Conservation (phyloP, 83 land plant species). For the Picea mariana region DNA sequence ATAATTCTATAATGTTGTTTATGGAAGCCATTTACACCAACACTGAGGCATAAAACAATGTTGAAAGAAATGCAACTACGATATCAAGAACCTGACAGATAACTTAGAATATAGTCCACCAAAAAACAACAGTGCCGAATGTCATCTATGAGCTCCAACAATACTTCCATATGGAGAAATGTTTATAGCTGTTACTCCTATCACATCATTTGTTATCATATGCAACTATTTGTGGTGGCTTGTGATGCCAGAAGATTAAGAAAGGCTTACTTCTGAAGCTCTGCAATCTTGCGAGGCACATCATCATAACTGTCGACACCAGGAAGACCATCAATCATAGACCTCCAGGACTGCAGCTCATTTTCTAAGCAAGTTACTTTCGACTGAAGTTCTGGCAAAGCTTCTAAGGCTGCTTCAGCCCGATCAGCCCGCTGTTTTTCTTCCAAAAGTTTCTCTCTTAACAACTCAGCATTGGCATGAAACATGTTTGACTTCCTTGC, state of each 20-base stretch:
- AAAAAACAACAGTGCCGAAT: neutral
- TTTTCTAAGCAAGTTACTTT: constrained; percentile 47
- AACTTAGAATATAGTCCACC: too few relatives aligned
- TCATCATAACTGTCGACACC: constrained; percentile 69
- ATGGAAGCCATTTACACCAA: neutral
- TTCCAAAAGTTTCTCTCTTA: constrained; percentile 83
- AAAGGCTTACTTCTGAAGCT: constrained; percentile 67
- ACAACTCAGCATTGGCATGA: constrained; percentile 59
- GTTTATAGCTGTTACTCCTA: neutral
- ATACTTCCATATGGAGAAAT: neutral
- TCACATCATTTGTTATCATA: neutral
- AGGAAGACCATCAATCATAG: constrained; percentile 64
- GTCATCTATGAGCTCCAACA: neutral
- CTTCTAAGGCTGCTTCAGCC: constrained; percentile 72
- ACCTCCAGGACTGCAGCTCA: constrained; percentile 71
- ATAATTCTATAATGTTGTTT: neutral
- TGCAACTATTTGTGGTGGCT: neutral
- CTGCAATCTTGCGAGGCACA: constrained; percentile 63
- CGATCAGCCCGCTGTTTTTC: constrained; percentile 76
- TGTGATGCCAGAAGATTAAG: neutral
- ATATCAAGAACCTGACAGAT: too few relatives aligned
- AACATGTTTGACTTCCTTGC: constrained; percentile 77
- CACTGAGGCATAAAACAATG: neutral
- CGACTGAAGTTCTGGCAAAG: constrained; percentile 52
- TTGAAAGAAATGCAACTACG: too few relatives aligned